phyloP scores from a whole-genome alignment of 2,329 filamentous ascomycete species.

The Calonectria fujianensis region DNA sequence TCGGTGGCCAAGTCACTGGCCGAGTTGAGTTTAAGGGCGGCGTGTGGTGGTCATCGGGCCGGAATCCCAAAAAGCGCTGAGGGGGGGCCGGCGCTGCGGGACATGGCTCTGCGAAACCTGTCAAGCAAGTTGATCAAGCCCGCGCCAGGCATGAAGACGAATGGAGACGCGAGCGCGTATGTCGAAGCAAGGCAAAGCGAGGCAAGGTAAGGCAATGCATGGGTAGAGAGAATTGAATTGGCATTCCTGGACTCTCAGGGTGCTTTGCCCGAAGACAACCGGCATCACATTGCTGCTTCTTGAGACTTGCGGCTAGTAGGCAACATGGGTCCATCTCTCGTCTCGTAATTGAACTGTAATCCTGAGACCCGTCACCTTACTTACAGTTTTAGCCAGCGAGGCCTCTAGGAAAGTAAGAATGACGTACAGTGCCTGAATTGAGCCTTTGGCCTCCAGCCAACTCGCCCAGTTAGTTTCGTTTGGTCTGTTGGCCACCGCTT shows the following conservation, averaged over 20 bases:
- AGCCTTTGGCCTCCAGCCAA: slow-evolving; percentile 9
- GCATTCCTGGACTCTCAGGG: slow-evolving; percentile 16
- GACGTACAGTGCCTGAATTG: slow-evolving; percentile 27
- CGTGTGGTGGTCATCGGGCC: slow-evolving; percentile 29
- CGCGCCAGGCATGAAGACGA: slow-evolving; percentile 42
- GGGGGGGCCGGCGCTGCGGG: slow-evolving; percentile 27
- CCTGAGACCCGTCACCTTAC: slow-evolving; percentile 33
- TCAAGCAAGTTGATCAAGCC: slow-evolving; percentile 43
- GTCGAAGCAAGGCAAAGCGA: neutral
- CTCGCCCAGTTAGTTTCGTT: neutral
- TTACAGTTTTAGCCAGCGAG: slow-evolving; percentile 33
- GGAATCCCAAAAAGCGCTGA: neutral
- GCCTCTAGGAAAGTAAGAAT: slow-evolving; percentile 28
- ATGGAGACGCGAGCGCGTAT: neutral
- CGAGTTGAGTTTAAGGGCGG: slow-evolving; percentile 18
- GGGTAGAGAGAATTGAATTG: slow-evolving; percentile 27
- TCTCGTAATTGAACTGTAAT: slow-evolving; percentile 34
- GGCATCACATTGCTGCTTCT: slow-evolving; percentile 22
- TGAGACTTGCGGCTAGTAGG: slow-evolving; percentile 26
- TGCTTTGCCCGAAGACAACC: slow-evolving; percentile 24
- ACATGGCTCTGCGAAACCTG: slow-evolving; percentile 44
- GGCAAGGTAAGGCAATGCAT: slow-evolving; percentile 28
- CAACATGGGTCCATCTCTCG: slow-evolving; percentile 20
- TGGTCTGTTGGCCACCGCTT: neutral
- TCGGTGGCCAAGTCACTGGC: slow-evolving; percentile 7